Evolutionary conservation across 1,139 yeast genomes (phyloP), one percentile per base, ranked within the genome.

Genomic region (Debaryomyces nepalensis): DNA sequence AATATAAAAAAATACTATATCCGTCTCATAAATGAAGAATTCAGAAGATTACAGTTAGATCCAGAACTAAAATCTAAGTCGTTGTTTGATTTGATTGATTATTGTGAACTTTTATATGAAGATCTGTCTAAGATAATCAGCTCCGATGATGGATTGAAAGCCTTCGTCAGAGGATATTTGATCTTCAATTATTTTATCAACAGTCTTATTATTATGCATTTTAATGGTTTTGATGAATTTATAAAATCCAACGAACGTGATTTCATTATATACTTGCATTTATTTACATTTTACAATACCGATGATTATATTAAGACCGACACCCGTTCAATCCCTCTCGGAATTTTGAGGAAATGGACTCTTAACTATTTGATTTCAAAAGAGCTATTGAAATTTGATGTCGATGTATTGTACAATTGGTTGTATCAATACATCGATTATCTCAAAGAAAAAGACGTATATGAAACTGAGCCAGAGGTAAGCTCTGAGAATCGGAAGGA

Each of bases 141-240:
- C 10, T 46, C 55, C 3, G 54, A 55, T 16, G 49, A 51, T 9
- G 60, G 60, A 29, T 53, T 59, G 26, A 57, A 56, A 40, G 44
- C 51, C 29, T 73, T 70, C 50, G 60, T 71, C 16, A 62, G 63
- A 43, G 76, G 77, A 4, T 73, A 63, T 50, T 58, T 73, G 47
- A 65, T 72, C 27, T 70, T 73, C 57, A 70, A 68, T 49, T 73
- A 73, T 51, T 73, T 70, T 51, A 68, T 73, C 40, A 73, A 70
- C 48, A 64, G 72, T 44, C 68, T 70, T 48, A 66, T 73, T 39
- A 70, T 73, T 72, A 46, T 69, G 41, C 75, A 72, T 50, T 73
- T 69, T 53, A 58, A 65, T 41, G 79, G 79, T 5, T 73, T 73
- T 48, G 75, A 70, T 48, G 60, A 61, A 38, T 73, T 73, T 47